A percentile compares a stretch with the other conserved stretches of the same genome.
These are phyloP conservation scores for Aurantiochytrium sp. DNA, from an alignment of 108 stramenopile species.

Conservation along the genomic window DNA sequence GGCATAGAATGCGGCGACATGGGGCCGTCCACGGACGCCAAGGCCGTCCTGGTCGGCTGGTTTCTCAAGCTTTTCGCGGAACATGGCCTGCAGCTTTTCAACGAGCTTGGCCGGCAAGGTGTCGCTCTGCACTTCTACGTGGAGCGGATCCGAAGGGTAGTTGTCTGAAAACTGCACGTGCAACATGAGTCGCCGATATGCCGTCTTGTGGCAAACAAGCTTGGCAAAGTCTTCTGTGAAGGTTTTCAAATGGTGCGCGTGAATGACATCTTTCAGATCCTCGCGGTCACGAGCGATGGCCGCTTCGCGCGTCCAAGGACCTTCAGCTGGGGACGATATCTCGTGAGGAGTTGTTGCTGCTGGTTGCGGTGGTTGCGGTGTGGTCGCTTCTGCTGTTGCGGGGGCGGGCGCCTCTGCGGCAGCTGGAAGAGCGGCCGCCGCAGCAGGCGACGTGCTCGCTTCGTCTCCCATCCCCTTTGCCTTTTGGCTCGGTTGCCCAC, in stretches of 20 bases:
- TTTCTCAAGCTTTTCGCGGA: neutral
- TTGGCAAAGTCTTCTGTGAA: neutral
- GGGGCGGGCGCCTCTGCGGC: too few species aligned
- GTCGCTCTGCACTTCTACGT: neutral
- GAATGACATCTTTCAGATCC: neutral
- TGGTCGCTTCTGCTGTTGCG: too few species aligned
- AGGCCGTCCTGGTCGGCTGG: neutral
- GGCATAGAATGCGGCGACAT: neutral
- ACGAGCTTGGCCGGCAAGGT: constrained; percentile 3
- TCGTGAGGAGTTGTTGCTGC: neutral
- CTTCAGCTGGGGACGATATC: neutral
- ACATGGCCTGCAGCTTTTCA: neutral
- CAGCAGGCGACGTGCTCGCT: too few species aligned
- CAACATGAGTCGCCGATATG: neutral
- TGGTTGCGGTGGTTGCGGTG: neutral
- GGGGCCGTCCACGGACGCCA: neutral
- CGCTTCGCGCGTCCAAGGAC: neutral
- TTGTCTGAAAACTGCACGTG: neutral
- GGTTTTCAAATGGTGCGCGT: neutral
- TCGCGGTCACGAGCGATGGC: neutral
- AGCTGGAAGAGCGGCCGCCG: too few species aligned
- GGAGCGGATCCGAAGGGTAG: neutral
- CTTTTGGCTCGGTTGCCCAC: too few species aligned
- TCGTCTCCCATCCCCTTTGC: too few species aligned
- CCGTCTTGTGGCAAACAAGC: neutral